Base-by-base conservation (phyloP, 352 stramenopile species). In the Phytophthora colocasiae region DNA sequence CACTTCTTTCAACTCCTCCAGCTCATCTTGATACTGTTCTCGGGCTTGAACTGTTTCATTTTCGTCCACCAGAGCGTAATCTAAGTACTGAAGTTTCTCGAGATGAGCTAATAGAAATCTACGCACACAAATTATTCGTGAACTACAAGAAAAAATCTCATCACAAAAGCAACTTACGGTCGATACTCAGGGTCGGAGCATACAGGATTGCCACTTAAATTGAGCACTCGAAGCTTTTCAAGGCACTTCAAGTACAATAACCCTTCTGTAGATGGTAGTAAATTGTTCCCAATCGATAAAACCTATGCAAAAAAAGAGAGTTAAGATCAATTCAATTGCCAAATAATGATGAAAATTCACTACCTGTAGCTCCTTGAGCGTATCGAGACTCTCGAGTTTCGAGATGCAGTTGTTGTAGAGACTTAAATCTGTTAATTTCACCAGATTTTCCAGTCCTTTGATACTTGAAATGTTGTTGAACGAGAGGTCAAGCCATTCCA, bases 391-490 rank as follows among this genome's bases (percentile, higher is more conserved):
- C 61, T 98, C 89, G 45, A 98, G 75, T 52, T 95, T 94, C n/a
- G 75, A 40, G 62, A 98, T 98, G 63, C 89, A 88, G 69, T 98
- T 98, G 68, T 95, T 97, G 76, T 96, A 98, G 2, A 98, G 74
- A 54, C 81, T 97, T 19, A 98, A 73, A 54, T 98, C 95, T 26
- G 90, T 95, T 12, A 98, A 83, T 39, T 95, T 70, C 19, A 87
- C 90, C 15, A 98, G 81, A 24, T 83, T 91, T n/a, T 98, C 91
- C 14, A 98, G 77, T 1, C 95, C 95, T 36, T 93, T 85, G 66
- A 98, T 97, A 26, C 60, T 67, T 3, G 80, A 85, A 70, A 98
- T 98, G 72, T 96, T 97, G 76, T 98, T 98, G 77, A 98, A 98
- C 27, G 85, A 97, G 8, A 98, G 65, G 71, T 98, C 95, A 43